Conservation (phyloP, 306 rosid species). For the Prunus kanzakura region DNA sequence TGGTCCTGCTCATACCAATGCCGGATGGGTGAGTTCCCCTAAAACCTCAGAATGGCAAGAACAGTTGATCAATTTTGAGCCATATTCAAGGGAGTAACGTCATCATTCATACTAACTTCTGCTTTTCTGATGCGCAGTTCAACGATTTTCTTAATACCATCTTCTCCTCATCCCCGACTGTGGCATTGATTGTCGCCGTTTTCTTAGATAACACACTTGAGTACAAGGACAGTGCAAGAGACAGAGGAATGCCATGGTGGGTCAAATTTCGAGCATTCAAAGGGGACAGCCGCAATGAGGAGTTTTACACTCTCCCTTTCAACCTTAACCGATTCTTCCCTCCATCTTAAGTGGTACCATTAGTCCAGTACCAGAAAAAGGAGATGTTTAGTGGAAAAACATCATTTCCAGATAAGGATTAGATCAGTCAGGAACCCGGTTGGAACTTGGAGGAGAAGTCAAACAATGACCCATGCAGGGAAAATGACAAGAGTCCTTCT, state of each 20-base stretch:
- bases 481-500: constrained; percentile 16
- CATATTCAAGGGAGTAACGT: neutral
- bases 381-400: constrained; percentile 54
- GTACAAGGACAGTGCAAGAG: constrained; percentile 75
- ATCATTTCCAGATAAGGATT: constrained; percentile 54
- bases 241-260: constrained; percentile 99
- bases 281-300: constrained; percentile 89
- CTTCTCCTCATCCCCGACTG: constrained; percentile 85
- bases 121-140: constrained; percentile 52
- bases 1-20: constrained; percentile 86
- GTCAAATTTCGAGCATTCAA: constrained; percentile 78
- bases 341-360: constrained; percentile 51
- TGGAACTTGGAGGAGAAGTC: constrained; percentile 25
- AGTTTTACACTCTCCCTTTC: constrained; percentile 97
- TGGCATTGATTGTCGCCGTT: constrained; percentile 74
- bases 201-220: constrained; percentile 98
- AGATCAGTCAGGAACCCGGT: constrained; percentile 23
- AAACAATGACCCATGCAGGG: constrained; percentile 22
- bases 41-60: neutral
- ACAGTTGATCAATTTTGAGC: no score
- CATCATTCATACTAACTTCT: neutral
- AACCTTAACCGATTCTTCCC: constrained; percentile 95
- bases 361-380: constrained; percentile 6
- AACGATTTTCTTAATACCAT: constrained; percentile 91
- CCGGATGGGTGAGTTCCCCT: constrained; percentile 85